Base-by-base conservation (phyloP, 495 filamentous ascomycete genomes). In the Aspergillus indologenus region DNA sequence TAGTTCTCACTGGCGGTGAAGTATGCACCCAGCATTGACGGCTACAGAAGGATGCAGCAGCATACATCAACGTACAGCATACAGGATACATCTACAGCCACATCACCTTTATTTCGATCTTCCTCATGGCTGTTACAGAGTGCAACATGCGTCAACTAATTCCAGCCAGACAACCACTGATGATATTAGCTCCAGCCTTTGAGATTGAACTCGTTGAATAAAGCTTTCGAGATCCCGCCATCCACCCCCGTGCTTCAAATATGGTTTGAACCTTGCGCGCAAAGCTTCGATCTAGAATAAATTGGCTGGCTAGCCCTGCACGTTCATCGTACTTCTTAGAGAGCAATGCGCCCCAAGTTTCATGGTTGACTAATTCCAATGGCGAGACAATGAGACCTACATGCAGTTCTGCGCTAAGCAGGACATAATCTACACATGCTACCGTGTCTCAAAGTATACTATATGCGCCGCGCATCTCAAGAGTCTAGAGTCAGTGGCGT, bases 61-160 rank as follows among this genome's bases (percentile, higher is more conserved):
- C 46, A 49, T 54, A 44, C 43, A 45, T 54, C 17, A 45, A 23
- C 17, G 23, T 49, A 22, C 23, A 21, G 17, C 21, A 15, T 54
- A 45, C 52, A 51, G 22, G 7, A 47, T 22, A 29, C 14, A 22
- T n/a, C 34, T 21, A 26, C 52, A 54, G 31, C 31, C 31, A 45
- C 19, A 53, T 42, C 52, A 23, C 44, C 29, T 44, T 43, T 45
- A 42, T 54, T 44, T 54, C 22, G 52, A 43, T 42, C 52, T 20
- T 22, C 45, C 23, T 40, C 34, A 40, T 40, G 5, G 34, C 48
- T 51, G 48, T 51, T 29, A 24, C 29, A 31, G 48, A 31, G 1
- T 15, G 23, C 48, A 12, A 18, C 11, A 51, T 9, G 9, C 15
- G n/a, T 51, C 23, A 5, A 24, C 48, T 15, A 51, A 1, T 12